Conservation (phyloP, 495 filamentous ascomycete species). For the Penicillium cinerascens region DNA sequence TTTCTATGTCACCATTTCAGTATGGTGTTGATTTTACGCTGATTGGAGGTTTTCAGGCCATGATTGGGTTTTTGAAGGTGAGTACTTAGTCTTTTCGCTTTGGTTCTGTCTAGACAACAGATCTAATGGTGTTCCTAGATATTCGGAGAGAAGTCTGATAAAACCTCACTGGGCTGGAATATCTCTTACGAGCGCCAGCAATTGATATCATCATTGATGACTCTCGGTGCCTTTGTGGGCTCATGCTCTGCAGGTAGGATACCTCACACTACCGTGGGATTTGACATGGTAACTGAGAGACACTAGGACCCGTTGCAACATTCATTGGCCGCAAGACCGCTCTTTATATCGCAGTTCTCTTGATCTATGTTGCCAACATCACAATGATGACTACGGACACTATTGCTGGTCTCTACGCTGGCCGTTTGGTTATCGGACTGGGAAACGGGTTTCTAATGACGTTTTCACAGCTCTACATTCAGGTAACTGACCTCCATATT, state of each 20-base stretch:
- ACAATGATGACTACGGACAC: slow-evolving; percentile 55
- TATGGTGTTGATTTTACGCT: slow-evolving; percentile 62
- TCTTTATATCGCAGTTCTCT: slow-evolving; percentile 47
- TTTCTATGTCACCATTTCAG: slow-evolving; percentile 48
- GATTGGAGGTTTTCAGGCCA: slow-evolving; percentile 59
- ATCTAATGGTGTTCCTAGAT: slow-evolving; percentile 2
- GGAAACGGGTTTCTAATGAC: slow-evolving; percentile 58
- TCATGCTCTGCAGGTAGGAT: slow-evolving; percentile 40
- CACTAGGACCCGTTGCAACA: slow-evolving; percentile 42
- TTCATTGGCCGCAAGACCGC: slow-evolving; percentile 45
- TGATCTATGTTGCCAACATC: slow-evolving; percentile 48
- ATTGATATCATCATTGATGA: slow-evolving; percentile 45
- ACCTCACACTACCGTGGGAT: too few species aligned
- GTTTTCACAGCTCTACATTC: slow-evolving; percentile 57
- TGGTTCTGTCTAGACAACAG: neutral
- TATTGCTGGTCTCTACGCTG: slow-evolving; percentile 53
- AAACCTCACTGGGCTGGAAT: slow-evolving; percentile 50
- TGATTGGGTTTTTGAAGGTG: slow-evolving; percentile 57
- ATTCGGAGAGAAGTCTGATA: slow-evolving; percentile 32
- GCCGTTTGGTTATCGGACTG: slow-evolving; percentile 53
- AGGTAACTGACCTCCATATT: slow-evolving; percentile 21
- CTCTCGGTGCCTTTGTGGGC: slow-evolving; percentile 56
- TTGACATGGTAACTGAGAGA: neutral
- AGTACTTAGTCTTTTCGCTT: too few species aligned
- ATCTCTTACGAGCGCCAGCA: slow-evolving; percentile 50